Evolutionary conservation across 225 moss, liverwort and hornwort genomes (phyloP).

Genomic region (Bryum argenteum): DNA sequence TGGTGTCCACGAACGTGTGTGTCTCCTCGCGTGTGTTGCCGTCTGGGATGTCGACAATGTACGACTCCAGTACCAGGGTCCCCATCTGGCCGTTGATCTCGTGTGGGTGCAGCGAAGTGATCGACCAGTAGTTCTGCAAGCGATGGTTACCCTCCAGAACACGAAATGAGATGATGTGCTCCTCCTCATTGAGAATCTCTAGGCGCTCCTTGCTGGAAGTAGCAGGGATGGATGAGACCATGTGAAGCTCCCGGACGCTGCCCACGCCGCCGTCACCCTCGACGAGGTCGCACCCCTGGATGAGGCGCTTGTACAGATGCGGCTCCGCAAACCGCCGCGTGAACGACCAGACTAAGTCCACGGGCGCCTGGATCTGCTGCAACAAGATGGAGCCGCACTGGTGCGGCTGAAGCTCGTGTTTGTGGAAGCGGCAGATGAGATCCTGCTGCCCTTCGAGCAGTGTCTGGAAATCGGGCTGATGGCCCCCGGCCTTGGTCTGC

Average conservation of each 20-base stretch:
- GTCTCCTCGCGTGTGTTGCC: conserved; percentile 67
- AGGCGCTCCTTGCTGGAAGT: conserved; percentile 57
- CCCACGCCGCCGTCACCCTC: conserved; percentile 57
- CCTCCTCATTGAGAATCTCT: conserved; percentile 50
- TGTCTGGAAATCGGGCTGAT: conserved; percentile 35
- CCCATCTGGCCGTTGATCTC: conserved; percentile 53
- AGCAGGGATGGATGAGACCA: conserved; percentile 60
- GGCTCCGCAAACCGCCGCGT: conserved; percentile 55
- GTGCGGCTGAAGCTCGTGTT: conserved; percentile 46
- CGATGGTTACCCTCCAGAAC: conserved; percentile 55
- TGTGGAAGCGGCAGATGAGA: conserved; percentile 54
- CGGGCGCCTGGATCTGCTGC: conserved; percentile 60
- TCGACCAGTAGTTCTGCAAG: conserved; percentile 61
- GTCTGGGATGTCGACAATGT: conserved; percentile 60
- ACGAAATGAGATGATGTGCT: conserved; percentile 60
- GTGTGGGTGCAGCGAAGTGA: conserved; percentile 52
- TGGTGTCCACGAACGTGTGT: conserved; percentile 55
- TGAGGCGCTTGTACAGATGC: conserved; percentile 60
- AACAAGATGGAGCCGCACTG: conserved; percentile 59
- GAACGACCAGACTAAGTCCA: conserved; percentile 55
- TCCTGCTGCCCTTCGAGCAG: conserved; percentile 45
- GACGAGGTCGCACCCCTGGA: conserved; percentile 44
- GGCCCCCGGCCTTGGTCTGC: conserved; percentile 32
- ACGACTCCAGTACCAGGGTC: conserved; percentile 59
- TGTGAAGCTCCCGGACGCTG: conserved; percentile 46